These are phyloP conservation scores for Leccinum truebloodii DNA, from an alignment of 768 basidiomycete species.

Conservation along the genomic window DNA sequence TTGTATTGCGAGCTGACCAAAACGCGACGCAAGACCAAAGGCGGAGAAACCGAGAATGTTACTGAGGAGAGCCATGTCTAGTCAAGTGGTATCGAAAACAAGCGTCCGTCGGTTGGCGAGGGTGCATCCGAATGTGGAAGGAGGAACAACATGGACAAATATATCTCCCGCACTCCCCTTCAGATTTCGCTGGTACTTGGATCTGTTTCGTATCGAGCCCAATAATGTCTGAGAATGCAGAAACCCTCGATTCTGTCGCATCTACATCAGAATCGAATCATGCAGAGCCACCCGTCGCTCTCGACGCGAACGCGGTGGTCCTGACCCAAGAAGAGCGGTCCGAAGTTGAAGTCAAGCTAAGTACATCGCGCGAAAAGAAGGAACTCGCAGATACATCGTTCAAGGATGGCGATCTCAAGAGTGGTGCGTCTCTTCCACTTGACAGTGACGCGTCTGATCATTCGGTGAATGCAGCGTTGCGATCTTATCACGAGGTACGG, in stretches of 20 bases:
- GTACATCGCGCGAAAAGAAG: conserved; percentile 66
- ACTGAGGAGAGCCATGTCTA: conserved; percentile 59
- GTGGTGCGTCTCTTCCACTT: conserved; percentile 45
- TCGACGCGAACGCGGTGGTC: no score
- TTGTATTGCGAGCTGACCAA: conserved; percentile 88
- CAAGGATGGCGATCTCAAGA: conserved; percentile 60
- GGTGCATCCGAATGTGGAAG: conserved; percentile 16
- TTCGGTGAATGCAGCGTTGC: conserved; percentile 49
- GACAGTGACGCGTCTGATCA: neutral
- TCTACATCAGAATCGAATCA: conserved; percentile 9
- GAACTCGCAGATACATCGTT: conserved; percentile 67
- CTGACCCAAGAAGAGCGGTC: no score
- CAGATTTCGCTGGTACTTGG: neutral
- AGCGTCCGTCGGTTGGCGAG: neutral
- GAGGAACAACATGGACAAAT: conserved; percentile 27
- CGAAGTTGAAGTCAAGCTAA: conserved; percentile 51
- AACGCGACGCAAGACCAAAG: conserved; percentile 80
- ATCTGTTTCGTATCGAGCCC: neutral
- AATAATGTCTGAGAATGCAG: conserved; percentile 19
- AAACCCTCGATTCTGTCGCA: neutral
- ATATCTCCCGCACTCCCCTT: conserved; percentile 13
- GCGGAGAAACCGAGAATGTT: conserved; percentile 77
- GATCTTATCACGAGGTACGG: conserved; percentile 70
- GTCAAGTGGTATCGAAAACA: neutral
- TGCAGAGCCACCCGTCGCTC: no score